phyloP scores from a whole-genome alignment of 257 asterid genomes.

The Sherardia arvensis region DNA sequence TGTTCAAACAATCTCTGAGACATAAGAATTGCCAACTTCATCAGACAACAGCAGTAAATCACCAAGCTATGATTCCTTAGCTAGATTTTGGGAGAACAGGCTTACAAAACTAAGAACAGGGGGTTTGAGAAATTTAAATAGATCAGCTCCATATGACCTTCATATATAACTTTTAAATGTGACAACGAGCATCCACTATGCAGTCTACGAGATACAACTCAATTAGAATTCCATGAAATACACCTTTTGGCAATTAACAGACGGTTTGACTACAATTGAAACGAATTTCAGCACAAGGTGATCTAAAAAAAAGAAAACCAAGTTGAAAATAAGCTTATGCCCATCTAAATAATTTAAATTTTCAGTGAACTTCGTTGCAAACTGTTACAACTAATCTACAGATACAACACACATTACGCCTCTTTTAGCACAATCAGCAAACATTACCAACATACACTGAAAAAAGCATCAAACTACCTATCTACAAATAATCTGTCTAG shows the following conservation, averaged over 20 bases:
- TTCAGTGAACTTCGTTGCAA: neutral
- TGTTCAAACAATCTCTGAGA: neutral
- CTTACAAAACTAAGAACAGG: neutral
- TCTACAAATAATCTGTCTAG: constrained; percentile 1
- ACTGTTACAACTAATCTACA: neutral
- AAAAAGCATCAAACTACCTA: neutral
- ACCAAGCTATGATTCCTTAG: neutral
- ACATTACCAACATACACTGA: neutral
- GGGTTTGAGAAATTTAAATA: too few relatives aligned
- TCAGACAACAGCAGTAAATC: neutral
- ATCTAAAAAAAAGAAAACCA: neutral
- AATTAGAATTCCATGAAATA: neutral
- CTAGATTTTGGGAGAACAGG: too few relatives aligned
- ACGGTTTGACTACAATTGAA: neutral
- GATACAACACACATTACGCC: neutral
- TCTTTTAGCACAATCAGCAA: neutral
- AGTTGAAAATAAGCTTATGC: neutral
- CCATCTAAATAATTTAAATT: neutral
- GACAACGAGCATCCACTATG: neutral
- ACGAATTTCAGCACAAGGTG: neutral
- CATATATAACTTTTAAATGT: neutral
- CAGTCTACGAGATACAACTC: neutral
- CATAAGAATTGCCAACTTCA: neutral
- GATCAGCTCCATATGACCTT: neutral
- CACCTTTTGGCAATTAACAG: neutral